A percentile compares a stretch with the other conserved stretches of the same genome.
These are phyloP conservation scores for Truncatella angustata DNA, from an alignment of 2,329 filamentous ascomycete species.

Conservation along the genomic window DNA sequence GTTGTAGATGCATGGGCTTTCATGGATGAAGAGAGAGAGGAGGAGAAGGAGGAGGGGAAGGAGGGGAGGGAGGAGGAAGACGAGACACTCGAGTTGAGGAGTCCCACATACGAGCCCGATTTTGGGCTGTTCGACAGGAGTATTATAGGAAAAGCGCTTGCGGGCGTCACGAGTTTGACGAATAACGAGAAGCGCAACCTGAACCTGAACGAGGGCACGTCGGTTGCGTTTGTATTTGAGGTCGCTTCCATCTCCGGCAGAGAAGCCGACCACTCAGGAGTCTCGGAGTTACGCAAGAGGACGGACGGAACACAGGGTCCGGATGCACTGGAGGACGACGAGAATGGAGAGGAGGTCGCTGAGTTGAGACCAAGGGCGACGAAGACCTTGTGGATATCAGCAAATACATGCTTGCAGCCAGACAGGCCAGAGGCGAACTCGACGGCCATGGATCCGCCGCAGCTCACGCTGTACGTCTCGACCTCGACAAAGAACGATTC, in stretches of 20 bases:
- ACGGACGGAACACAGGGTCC: constrained; percentile 10
- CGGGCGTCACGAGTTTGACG: constrained; percentile 47
- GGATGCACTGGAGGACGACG: constrained; percentile 15
- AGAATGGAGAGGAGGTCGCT: constrained; percentile 15
- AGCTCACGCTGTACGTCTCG: constrained; percentile 78
- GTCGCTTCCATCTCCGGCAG: constrained; percentile 50
- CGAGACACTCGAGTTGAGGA: constrained; percentile 18
- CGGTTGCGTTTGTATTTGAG: constrained; percentile 63
- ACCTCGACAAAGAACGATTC: constrained; percentile 59
- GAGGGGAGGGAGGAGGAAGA: constrained; percentile 13
- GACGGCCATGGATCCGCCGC: constrained; percentile 54
- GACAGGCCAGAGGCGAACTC: constrained; percentile 41
- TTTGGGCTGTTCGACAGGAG: constrained; percentile 61
- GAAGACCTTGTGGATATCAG: constrained; percentile 71
- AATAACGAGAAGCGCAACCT: constrained; percentile 64
- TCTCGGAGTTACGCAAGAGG: constrained; percentile 22
- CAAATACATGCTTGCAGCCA: constrained; percentile 84
- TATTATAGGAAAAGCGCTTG: constrained; percentile 60
- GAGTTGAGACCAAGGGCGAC: constrained; percentile 26
- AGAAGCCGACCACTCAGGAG: constrained; percentile 18
- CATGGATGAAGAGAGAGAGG: constrained; percentile 19
- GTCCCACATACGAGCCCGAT: constrained; percentile 53
- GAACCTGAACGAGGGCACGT: constrained; percentile 62
- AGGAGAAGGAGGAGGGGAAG: constrained; percentile 19
- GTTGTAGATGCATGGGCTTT: constrained; percentile 15